phyloP scores from a whole-genome alignment of 208 protist genomes.

The Acanthamoeba royreba region DNA sequence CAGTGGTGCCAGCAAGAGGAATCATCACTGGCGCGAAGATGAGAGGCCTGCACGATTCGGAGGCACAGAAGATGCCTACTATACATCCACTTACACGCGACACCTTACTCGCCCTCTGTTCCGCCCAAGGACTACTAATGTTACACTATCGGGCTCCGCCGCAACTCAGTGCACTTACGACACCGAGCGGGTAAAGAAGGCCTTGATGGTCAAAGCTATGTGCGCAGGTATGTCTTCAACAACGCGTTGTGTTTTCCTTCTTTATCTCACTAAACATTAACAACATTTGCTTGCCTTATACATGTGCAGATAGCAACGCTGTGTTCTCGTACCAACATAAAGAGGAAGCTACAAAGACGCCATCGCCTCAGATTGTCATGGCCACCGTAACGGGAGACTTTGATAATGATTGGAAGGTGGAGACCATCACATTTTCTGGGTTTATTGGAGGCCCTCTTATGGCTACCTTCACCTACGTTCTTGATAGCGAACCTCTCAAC shows the following conservation, averaged over 20 bases:
- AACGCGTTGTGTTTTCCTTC: too few relatives aligned
- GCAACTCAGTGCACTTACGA: background rate
- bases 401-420: constrained; percentile 11
- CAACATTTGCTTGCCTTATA: too few relatives aligned
- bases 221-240: too few relatives aligned
- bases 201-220: background rate
- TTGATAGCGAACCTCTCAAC: background rate
- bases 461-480: background rate
- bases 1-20: background rate
- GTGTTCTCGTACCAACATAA: background rate
- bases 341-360: too few relatives aligned
- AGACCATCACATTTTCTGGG: background rate
- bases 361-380: background rate
- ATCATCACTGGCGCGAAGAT: background rate
- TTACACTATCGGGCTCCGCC: too few relatives aligned
- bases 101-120: background rate
- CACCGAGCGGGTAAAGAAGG: background rate
- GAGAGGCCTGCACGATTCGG: background rate
- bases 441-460: background rate
- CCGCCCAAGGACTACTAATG: background rate
- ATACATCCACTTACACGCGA: background rate
- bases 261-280: too few relatives aligned
- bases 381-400: background rate
- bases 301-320: background rate
- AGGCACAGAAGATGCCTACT: background rate